phyloP scores from a whole-genome alignment of 140 eudicot genomes.

The Anethum foeniculum region DNA sequence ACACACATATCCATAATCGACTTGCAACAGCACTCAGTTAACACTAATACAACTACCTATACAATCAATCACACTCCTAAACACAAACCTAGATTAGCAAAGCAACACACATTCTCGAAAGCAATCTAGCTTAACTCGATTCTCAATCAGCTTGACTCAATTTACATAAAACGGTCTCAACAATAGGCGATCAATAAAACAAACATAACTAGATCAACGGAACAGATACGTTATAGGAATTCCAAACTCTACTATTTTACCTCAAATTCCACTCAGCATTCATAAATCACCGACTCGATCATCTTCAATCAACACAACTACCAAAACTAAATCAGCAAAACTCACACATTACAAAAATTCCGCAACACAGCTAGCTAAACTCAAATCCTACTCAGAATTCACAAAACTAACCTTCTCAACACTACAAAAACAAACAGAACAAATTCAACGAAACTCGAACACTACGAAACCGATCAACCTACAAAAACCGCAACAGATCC shows the following conservation, averaged over 20 bases:
- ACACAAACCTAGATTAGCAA: neutral
- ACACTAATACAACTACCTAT: neutral
- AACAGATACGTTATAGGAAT: neutral
- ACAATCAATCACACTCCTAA: neutral
- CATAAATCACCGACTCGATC: neutral
- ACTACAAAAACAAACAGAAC: too few relatives aligned
- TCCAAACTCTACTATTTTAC: neutral
- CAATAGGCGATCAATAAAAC: too few relatives aligned
- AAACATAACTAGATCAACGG: neutral
- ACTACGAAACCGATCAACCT: neutral
- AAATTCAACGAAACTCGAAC: neutral
- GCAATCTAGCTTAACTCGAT: neutral
- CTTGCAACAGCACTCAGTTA: neutral
- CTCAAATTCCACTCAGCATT: neutral
- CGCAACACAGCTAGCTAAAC: neutral
- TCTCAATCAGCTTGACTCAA: neutral
- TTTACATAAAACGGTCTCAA: neutral
- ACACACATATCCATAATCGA: neutral
- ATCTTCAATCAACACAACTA: neutral
- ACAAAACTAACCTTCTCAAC: neutral
- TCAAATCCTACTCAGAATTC: neutral
- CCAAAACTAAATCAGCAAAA: neutral
- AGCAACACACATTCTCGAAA: neutral
- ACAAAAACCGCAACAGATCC: slow-evolving; percentile 6
- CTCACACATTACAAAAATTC: neutral